A percentile compares a stretch with the other conserved stretches of the same genome.
These are phyloP conservation scores for Physocladia obscura DNA, from an alignment of 192 early-diverging fungal species.

Conservation along the genomic window DNA sequence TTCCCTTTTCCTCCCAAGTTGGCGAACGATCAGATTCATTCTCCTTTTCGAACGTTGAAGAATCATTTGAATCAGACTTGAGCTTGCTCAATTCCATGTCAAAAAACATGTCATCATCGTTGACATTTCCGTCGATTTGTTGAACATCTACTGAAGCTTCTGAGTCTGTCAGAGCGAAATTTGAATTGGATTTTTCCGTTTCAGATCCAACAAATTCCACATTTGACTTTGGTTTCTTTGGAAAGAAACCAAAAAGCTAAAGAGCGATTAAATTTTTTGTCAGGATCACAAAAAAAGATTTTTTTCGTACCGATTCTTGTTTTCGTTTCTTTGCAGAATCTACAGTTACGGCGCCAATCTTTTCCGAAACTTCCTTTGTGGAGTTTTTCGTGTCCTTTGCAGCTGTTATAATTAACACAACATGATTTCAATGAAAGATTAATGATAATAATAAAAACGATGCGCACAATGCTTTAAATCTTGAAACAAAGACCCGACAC, in stretches of 20 bases:
- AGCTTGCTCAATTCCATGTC: too few species aligned
- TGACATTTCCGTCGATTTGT: too few species aligned
- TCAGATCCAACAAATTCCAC: too few species aligned
- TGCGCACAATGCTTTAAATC: slow-evolving; percentile 19
- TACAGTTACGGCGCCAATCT: not conserved
- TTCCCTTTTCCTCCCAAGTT: too few species aligned
- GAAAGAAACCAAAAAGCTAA: slow-evolving; percentile 13
- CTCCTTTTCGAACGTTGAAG: too few species aligned
- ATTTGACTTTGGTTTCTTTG: slow-evolving; percentile 1
- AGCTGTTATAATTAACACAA: not conserved
- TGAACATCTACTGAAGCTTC: too few species aligned
- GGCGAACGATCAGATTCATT: too few species aligned
- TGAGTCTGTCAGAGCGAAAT: too few species aligned
- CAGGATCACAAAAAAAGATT: too few species aligned
- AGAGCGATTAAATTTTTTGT: not conserved
- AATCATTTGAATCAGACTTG: too few species aligned
- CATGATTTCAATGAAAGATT: not conserved
- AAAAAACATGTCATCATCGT: too few species aligned
- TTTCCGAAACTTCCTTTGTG: not conserved
- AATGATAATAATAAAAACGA: not conserved
- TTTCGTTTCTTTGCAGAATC: not conserved
- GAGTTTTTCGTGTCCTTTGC: not conserved
- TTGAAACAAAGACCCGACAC: slow-evolving; percentile 12
- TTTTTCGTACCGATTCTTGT: not conserved
- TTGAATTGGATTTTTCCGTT: too few species aligned